phyloP scores from a whole-genome alignment of 345 rosid species.

The Conringia planisiliqua region DNA sequence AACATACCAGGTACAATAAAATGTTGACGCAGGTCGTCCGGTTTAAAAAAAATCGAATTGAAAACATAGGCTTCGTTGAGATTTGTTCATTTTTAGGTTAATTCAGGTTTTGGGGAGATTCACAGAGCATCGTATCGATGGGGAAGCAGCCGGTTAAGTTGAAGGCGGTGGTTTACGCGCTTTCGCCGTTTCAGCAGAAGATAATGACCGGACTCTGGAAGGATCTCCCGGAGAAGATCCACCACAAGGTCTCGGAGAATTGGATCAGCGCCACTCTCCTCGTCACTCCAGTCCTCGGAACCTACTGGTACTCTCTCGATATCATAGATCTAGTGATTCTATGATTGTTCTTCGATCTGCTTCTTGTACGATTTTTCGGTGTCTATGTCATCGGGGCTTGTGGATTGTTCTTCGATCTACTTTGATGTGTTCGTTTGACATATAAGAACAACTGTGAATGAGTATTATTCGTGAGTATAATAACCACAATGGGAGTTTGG shows the following conservation, averaged over 20 bases:
- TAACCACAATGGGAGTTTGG: no score
- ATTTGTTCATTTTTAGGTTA: background rate
- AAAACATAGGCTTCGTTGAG: background rate
- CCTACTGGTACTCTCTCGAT: constrained; percentile 45
- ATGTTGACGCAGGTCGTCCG: background rate
- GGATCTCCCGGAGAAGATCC: constrained; percentile 66
- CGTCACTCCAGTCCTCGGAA: constrained; percentile 59
- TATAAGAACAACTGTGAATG: background rate
- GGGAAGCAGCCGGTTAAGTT: constrained; percentile 75
- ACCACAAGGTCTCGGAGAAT: constrained; percentile 80
- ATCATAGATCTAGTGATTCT: background rate
- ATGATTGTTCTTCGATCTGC: constrained; percentile 7
- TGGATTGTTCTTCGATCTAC: no score
- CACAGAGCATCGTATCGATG: constrained; percentile 42
- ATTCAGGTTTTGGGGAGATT: background rate
- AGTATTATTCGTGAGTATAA: no score
- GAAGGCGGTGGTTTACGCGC: constrained; percentile 82
- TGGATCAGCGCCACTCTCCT: constrained; percentile 79
- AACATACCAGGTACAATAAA: background rate
- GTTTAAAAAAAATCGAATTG: background rate
- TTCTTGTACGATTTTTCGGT: background rate
- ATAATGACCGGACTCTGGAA: constrained; percentile 70
- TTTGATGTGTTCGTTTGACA: background rate
- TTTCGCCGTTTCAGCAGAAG: constrained; percentile 86
- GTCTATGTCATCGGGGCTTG: background rate